phyloP scores from a whole-genome alignment of 2,329 filamentous ascomycete species.

The Ophiostoma fasciatum region DNA sequence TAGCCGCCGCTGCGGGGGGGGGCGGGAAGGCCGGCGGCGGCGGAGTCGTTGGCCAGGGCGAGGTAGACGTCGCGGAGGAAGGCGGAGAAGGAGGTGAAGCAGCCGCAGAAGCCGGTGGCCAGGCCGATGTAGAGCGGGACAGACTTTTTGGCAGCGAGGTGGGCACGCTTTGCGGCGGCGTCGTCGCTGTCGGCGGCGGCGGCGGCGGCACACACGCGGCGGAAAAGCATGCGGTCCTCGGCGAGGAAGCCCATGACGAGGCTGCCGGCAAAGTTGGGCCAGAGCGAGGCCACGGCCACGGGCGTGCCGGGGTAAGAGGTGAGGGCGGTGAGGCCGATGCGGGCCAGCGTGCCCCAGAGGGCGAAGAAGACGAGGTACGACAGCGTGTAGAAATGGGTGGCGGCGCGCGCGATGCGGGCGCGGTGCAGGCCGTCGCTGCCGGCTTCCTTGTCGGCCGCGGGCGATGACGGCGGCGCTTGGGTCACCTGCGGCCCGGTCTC shows the following conservation, averaged over 20 bases:
- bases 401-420: conserved; percentile 29
- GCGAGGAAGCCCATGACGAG: conserved; percentile 69
- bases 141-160: conserved; percentile 60
- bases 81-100: conserved; percentile 55
- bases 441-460: background rate
- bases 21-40: conserved; percentile 13
- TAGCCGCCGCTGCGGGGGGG: conserved; percentile 53
- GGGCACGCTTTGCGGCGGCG: conserved; percentile 35
- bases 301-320: conserved; percentile 69
- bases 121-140: conserved; percentile 65
- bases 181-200: background rate
- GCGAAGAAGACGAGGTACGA: conserved; percentile 80
- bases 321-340: conserved; percentile 64
- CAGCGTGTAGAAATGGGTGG: conserved; percentile 52
- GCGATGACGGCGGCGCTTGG: too few relatives aligned
- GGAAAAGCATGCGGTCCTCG: conserved; percentile 10
- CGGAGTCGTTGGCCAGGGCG: conserved; percentile 57
- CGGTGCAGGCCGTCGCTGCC: background rate
- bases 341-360: conserved; percentile 67
- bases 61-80: conserved; percentile 54
- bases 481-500: too few relatives aligned
- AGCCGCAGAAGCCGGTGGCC: conserved; percentile 57
- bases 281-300: conserved; percentile 58
- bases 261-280: conserved; percentile 77
- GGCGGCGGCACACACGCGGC: conserved; percentile 42